Evolutionary conservation across 768 basidiomycete species (phyloP), one percentile per base, ranked within the genome.

Genomic region (Trametes gibbosa): DNA sequence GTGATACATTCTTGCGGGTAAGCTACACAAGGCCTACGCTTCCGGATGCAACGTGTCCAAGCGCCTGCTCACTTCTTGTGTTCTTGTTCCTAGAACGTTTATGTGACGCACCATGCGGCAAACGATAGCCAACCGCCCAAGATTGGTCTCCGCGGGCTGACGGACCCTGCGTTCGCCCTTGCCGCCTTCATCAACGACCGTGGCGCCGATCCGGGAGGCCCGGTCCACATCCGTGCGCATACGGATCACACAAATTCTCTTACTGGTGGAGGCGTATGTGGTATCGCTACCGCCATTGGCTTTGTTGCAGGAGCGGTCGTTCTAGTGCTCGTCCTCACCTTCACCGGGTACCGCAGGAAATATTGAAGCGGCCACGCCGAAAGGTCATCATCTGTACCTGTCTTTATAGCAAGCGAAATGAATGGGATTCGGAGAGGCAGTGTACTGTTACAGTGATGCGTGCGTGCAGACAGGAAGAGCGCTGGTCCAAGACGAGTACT

Each of bases 1-100:
- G 83, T n/a, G 83, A 83, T 53, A 73, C 77, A 17, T 84, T 84
- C 56, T 73, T 86, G 55, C 75, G 84, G 63, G 83, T 81, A 58
- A 55, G 76, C 72, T 25, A 23, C 51, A 25, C 21, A 19, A 29
- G 19, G 40, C 48, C 8, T 40, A 40, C 40, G 56, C 32, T 35
- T 53, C 37, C 50, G 29, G 45, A 27, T 56, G 51, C 50, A 49
- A 45, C 21, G 25, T 57, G 47, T 53, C 45, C n/a, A 55, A 43
- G 24, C 53, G 52, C 47, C 27, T n/a, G 2, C 61, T 62, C 62
- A 69, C 41, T 14, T 27, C 3, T 50, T 56, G 34, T 56, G 40
- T 48, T 50, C 17, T 39, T 35, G 56, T 53, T 53, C 41, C 35
- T 56, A 82, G 83, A 86, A 84, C 65, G 79, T 81, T 25, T 84